These are phyloP conservation scores for Creolimax fragrantissima DNA, from an alignment of 78 protist genomes.

Conservation along the genomic window DNA sequence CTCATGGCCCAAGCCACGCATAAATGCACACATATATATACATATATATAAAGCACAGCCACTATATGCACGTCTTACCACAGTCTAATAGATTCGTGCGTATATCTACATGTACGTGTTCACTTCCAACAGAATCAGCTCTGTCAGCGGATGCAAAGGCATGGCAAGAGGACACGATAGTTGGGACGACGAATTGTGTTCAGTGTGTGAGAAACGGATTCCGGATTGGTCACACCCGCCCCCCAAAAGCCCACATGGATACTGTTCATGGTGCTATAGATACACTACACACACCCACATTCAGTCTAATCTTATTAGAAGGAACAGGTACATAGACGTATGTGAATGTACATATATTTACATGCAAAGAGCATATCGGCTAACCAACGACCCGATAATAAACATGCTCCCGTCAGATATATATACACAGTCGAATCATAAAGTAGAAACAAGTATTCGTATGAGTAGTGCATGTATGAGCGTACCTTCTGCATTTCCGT, in stretches of 20 bases:
- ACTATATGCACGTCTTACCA: too few relatives aligned
- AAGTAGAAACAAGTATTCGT: too few relatives aligned
- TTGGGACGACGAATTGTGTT: neutral
- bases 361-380: neutral
- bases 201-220: neutral
- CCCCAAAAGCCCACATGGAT: neutral
- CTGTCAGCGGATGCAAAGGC: neutral
- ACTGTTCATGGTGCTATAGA: neutral
- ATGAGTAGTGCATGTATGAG: too few relatives aligned
- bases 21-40: neutral
- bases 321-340: neutral
- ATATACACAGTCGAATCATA: too few relatives aligned
- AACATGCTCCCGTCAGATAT: too few relatives aligned
- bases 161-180: neutral
- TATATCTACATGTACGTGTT: neutral
- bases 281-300: neutral
- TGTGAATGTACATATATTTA: neutral
- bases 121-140: neutral
- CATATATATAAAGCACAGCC: too few relatives aligned
- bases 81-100: neutral
- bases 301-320: neutral
- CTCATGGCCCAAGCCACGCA: too few relatives aligned
- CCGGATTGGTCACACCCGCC: neutral
- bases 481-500: too few relatives aligned
- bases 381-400: too few relatives aligned